phyloP scores from a whole-genome alignment of 2,329 filamentous ascomycete genomes.

The Berkeleyomyces basicola region DNA sequence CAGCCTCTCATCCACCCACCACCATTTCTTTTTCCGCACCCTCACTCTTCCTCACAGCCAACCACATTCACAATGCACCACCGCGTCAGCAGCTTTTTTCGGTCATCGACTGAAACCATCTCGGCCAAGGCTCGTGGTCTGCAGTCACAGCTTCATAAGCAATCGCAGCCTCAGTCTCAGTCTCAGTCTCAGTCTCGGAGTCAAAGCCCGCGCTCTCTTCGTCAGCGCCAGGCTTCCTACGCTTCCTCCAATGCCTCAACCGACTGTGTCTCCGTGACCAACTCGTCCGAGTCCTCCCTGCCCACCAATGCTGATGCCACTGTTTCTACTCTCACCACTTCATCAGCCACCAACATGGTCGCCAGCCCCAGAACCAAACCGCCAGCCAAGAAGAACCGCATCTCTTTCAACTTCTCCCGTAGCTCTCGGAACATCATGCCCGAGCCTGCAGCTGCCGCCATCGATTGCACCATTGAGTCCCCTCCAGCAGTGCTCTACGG shows the following conservation, averaged over 20 bases:
- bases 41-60: not conserved
- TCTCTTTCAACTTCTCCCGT: slow-evolving; percentile 20
- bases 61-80: slow-evolving; percentile 33
- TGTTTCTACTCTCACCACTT: slow-evolving; percentile 25
- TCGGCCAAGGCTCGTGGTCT: slow-evolving; percentile 11
- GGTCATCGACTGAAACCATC: slow-evolving; percentile 38
- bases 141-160: slow-evolving; percentile 8
- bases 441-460: slow-evolving; percentile 24
- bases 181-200: slow-evolving; percentile 4
- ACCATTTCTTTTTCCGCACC: not conserved
- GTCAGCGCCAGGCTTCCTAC: slow-evolving; percentile 12
- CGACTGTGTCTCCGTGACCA: slow-evolving; percentile 24
- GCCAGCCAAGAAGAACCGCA: slow-evolving; percentile 23
- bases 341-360: slow-evolving; percentile 14
- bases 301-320: slow-evolving; percentile 27
- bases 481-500: slow-evolving; percentile 78
- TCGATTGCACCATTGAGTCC: slow-evolving; percentile 57
- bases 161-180: slow-evolving; percentile 13
- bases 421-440: slow-evolving; percentile 23
- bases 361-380: slow-evolving; percentile 18
- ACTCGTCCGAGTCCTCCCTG: slow-evolving; percentile 20
- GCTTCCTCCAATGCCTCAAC: slow-evolving; percentile 11
- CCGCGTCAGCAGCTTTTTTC: slow-evolving; percentile 40
- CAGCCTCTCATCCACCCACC: not conserved
- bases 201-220: not conserved